These are phyloP conservation scores for Pontederia paniculata DNA, from an alignment of 176 grass and related monocot genomes.

Conservation along the genomic window DNA sequence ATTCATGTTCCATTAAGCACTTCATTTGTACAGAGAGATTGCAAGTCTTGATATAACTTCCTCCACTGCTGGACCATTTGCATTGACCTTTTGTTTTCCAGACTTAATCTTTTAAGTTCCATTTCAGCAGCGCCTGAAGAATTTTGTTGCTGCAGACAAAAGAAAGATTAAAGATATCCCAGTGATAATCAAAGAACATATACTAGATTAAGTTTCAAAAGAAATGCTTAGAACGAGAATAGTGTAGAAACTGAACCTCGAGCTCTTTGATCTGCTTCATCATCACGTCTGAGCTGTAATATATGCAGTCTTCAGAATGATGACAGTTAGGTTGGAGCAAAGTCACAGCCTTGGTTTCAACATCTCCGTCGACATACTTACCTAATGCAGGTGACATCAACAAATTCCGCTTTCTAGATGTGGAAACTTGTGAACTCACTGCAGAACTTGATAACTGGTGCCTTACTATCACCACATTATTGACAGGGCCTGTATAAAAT, in stretches of 20 bases:
- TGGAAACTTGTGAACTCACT: not conserved
- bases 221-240: no score
- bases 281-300: slow-evolving; percentile 25
- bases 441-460: not conserved
- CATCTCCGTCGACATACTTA: not conserved
- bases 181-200: no score
- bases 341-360: not conserved
- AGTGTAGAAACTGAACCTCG: not conserved
- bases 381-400: not conserved
- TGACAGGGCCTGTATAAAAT: not conserved
- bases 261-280: slow-evolving; percentile 2
- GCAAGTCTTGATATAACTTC: slow-evolving; percentile 15
- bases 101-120: slow-evolving; percentile 12
- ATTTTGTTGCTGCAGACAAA: slow-evolving; percentile 7
- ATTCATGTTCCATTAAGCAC: not conserved
- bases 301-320: not conserved
- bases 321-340: not conserved
- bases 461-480: not conserved
- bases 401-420: not conserved
- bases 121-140: slow-evolving; percentile 13
- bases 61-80: slow-evolving; percentile 8
- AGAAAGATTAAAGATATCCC: not conserved
- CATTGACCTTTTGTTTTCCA: not conserved
- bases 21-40: slow-evolving; percentile 4
- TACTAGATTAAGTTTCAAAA: no score